These are phyloP conservation scores for Styphnolobium japonicum DNA, from an alignment of 306 rosid species.

Conservation along the genomic window DNA sequence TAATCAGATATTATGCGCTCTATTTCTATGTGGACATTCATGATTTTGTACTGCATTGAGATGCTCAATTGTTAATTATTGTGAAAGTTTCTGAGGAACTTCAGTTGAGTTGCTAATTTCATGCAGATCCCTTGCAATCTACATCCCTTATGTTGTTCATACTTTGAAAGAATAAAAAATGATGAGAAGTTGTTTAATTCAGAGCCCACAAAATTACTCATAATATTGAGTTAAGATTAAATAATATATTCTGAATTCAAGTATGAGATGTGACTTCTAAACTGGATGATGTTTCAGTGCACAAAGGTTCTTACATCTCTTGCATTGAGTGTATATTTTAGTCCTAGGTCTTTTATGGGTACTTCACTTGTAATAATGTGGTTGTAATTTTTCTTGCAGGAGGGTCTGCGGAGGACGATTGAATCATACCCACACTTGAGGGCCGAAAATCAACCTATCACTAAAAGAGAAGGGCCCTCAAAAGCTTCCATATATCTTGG, in stretches of 20 bases:
- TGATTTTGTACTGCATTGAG: neutral
- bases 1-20: neutral
- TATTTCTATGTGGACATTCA: neutral
- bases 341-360: constrained; percentile 4
- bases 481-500: constrained; percentile 81
- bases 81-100: neutral
- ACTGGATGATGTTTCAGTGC: constrained; percentile 7
- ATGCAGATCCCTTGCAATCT: neutral
- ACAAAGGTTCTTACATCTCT: constrained; percentile 10
- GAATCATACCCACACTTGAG: constrained; percentile 80
- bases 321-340: constrained; percentile 1
- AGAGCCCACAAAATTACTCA: constrained; percentile 5
- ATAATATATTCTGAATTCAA: constrained; percentile 10
- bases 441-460: constrained; percentile 54
- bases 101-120: constrained; percentile 2
- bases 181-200: neutral
- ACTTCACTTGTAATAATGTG: neutral
- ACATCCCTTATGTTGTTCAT: neutral
- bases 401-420: constrained; percentile 81
- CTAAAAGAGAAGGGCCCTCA: constrained; percentile 75
- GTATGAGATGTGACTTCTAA: constrained; percentile 15
- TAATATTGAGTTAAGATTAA: neutral
- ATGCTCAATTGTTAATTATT: neutral
- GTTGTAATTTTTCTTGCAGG: constrained; percentile 53
- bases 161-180: constrained; percentile 8